Evolutionary conservation across 2,329 filamentous ascomycete species (phyloP).

Genomic region (Phialophora chinensis): DNA sequence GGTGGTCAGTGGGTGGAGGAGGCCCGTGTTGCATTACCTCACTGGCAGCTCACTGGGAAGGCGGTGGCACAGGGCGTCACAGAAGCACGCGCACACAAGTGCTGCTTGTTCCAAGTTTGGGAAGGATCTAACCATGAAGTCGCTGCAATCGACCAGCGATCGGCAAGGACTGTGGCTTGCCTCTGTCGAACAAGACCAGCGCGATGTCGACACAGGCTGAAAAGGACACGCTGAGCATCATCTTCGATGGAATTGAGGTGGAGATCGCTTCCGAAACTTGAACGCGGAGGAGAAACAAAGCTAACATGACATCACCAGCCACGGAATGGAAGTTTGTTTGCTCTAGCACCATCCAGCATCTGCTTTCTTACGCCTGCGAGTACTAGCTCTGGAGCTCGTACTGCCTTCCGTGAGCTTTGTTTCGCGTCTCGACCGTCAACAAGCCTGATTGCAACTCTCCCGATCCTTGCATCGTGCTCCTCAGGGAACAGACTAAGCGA

Average conservation of each 20-base stretch:
- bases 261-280: constrained; percentile 8
- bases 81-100: constrained; percentile 15
- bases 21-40: constrained; percentile 20
- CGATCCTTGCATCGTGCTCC: neutral
- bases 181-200: constrained; percentile 6
- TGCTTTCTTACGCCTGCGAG: neutral
- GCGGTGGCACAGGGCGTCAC: constrained; percentile 17
- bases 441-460: neutral
- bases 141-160: constrained; percentile 13
- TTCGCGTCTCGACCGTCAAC: neutral
- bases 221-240: constrained; percentile 15
- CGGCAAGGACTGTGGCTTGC: constrained; percentile 16
- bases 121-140: constrained; percentile 12
- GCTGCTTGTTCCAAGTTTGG: constrained; percentile 17
- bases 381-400: neutral
- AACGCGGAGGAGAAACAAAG: constrained; percentile 7
- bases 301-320: constrained; percentile 19
- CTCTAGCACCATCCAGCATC: neutral
- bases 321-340: constrained; percentile 1
- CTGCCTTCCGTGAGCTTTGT: neutral
- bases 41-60: constrained; percentile 17
- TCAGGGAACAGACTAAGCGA: neutral
- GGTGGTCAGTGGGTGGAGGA: constrained; percentile 4
- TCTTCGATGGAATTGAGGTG: constrained; percentile 8
- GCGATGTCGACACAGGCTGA: constrained; percentile 2